Conservation (phyloP, 306 rosid species). For the Corylus americana region DNA sequence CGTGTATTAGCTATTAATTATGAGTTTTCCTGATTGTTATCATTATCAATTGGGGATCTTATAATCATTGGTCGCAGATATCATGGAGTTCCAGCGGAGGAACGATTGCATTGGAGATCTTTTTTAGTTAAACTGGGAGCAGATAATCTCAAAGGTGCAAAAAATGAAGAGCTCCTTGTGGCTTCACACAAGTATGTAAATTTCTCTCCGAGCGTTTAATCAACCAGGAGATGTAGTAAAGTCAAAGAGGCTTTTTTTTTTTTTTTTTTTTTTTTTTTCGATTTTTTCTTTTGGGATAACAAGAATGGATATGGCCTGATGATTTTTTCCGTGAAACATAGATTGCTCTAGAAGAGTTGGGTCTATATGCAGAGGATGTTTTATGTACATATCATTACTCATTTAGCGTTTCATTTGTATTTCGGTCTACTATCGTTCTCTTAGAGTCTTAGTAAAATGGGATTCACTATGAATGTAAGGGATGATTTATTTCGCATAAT, state of each 20-base stretch:
- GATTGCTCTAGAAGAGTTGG: neutral
- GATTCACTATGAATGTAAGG: neutral
- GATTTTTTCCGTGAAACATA: neutral
- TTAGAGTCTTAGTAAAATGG: neutral
- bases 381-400: neutral
- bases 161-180: constrained; percentile 93
- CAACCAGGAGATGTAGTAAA: neutral
- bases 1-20: neutral
- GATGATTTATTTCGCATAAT: neutral
- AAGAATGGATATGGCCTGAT: neutral
- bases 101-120: constrained; percentile 92
- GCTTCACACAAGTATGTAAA: constrained; percentile 87
- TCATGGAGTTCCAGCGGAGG: constrained; percentile 97
- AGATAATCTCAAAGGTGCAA: constrained; percentile 86
- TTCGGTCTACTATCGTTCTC: neutral
- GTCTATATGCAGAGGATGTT: neutral
- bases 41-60: neutral
- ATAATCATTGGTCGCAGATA: constrained; percentile 44
- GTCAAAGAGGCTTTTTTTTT: neutral
- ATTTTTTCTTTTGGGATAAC: neutral
- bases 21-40: neutral
- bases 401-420: neutral
- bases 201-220: neutral
- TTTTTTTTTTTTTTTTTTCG: too few relatives aligned
- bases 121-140: constrained; percentile 93